Percentiles rank a stretch among this genome's conserved stretches.
Evolutionary conservation across 2,329 filamentous ascomycete genomes (phyloP).

Genomic region (Tolypocladium sp.): DNA sequence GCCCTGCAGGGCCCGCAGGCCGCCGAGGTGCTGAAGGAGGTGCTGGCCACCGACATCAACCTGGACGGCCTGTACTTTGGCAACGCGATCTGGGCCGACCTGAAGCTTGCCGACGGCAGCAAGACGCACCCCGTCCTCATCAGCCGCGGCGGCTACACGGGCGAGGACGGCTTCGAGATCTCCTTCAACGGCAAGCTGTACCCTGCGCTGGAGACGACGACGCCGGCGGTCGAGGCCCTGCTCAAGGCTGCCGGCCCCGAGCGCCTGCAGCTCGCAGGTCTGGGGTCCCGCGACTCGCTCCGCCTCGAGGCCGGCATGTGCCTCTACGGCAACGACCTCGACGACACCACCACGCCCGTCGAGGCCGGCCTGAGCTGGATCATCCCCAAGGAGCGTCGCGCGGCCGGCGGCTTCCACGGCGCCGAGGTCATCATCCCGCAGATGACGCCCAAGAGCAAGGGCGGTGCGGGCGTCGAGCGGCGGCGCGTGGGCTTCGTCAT

Average conservation of each 20-base stretch:
- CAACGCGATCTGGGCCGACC: conserved; percentile 54
- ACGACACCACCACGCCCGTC: conserved; percentile 59
- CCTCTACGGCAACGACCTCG: conserved; percentile 96
- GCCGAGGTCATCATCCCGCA: conserved; percentile 69
- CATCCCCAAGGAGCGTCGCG: conserved; percentile 67
- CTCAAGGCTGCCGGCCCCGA: conserved; percentile 53
- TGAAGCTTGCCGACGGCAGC: conserved; percentile 49
- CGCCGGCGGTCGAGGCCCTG: conserved; percentile 58
- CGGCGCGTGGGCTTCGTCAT: conserved; percentile 75
- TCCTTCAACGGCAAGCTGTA: conserved; percentile 51
- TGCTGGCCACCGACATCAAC: conserved; percentile 46
- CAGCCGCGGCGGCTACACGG: conserved; percentile 88
- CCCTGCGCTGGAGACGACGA: conserved; percentile 25
- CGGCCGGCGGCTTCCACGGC: conserved; percentile 71
- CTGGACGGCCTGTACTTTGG: conserved; percentile 75
- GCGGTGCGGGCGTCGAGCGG: conserved; percentile 58
- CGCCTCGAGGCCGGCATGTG: conserved; percentile 97
- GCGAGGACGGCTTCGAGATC: conserved; percentile 97
- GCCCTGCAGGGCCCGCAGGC: conserved; percentile 83
- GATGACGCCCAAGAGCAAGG: conserved; percentile 63
- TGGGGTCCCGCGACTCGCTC: conserved; percentile 85
- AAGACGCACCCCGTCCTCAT: conserved; percentile 46
- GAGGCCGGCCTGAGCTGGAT: conserved; percentile 63
- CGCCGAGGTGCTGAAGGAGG: conserved; percentile 55
- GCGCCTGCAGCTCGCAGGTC: conserved; percentile 67